Evolutionary conservation across 2,329 filamentous ascomycete species (phyloP).

Genomic region (Paecilomyces variotii): DNA sequence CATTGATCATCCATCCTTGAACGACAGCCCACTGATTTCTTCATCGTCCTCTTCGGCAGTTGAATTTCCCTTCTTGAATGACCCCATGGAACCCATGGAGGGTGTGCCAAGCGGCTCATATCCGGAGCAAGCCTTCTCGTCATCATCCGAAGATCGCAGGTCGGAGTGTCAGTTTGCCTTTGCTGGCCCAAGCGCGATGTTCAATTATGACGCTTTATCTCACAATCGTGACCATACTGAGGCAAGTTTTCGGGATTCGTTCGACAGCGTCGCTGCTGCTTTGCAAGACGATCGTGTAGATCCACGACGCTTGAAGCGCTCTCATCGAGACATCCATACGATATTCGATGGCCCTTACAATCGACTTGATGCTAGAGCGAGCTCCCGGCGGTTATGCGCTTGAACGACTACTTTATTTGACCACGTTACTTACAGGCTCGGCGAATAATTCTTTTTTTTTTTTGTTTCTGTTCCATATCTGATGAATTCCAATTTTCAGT

Average conservation of each 20-base stretch:
- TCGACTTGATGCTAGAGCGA: slow-evolving; percentile 26
- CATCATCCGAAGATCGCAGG: slow-evolving; percentile 13
- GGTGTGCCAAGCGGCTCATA: slow-evolving; percentile 30
- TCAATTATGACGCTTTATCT: slow-evolving; percentile 16
- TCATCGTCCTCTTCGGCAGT: slow-evolving; percentile 32
- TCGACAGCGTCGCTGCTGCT: slow-evolving; percentile 23
- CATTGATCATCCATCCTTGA: slow-evolving; percentile 29
- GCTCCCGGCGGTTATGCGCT: slow-evolving; percentile 27
- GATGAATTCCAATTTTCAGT: background rate
- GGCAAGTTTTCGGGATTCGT: slow-evolving; percentile 18
- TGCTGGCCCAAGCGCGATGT: slow-evolving; percentile 19
- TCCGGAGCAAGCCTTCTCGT: slow-evolving; percentile 20
- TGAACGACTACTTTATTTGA: slow-evolving; percentile 8
- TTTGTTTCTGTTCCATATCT: background rate
- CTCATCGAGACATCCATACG: slow-evolving; percentile 21
- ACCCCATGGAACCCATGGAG: slow-evolving; percentile 33
- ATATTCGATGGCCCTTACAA: slow-evolving; percentile 18
- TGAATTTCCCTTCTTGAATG: slow-evolving; percentile 29
- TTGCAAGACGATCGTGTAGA: slow-evolving; percentile 20
- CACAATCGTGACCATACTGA: slow-evolving; percentile 18
- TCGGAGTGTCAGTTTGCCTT: background rate
- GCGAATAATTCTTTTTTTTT: background rate
- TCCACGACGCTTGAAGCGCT: slow-evolving; percentile 19
- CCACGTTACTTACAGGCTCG: background rate
- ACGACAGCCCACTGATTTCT: slow-evolving; percentile 31